These are phyloP conservation scores for Wickerhamiella vanderwaltii DNA, from an alignment of 805 yeast species.

Conservation along the genomic window DNA sequence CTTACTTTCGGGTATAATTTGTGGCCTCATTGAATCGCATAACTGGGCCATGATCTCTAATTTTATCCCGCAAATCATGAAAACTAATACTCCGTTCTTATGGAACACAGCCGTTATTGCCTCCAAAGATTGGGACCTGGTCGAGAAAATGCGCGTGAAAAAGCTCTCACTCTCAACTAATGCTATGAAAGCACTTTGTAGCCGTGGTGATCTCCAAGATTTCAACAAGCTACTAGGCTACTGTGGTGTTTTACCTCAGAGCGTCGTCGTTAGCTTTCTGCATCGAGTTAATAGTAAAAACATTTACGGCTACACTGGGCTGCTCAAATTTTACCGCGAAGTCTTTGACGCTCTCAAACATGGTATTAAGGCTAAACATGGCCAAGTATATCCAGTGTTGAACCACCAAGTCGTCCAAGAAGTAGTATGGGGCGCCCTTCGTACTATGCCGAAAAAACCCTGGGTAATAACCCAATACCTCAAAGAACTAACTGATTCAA, in stretches of 20 bases:
- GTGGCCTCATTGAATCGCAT: conserved; percentile 1
- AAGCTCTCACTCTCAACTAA: background rate
- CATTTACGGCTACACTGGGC: background rate
- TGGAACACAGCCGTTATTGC: conserved; percentile 6
- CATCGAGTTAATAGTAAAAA: background rate
- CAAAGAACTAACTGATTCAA: background rate
- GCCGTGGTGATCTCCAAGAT: background rate
- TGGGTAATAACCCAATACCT: conserved; percentile 1
- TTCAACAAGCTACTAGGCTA: background rate
- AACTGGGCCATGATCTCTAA: background rate
- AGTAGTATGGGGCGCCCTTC: conserved; percentile 3
- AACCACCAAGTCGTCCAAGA: background rate
- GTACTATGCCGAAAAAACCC: conserved; percentile 3
- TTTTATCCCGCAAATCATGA: background rate
- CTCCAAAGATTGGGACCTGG: conserved; percentile 2
- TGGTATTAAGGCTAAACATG: background rate
- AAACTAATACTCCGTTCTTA: conserved; percentile 1
- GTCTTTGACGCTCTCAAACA: background rate
- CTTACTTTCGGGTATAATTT: background rate
- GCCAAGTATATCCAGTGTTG: background rate
- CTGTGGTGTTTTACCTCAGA: background rate
- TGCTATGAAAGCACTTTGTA: background rate
- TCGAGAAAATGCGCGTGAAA: background rate
- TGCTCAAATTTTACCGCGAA: background rate
- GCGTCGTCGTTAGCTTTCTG: background rate